These are phyloP conservation scores for Suillus paluster DNA, from an alignment of 768 basidiomycete genomes.

Conservation along the genomic window DNA sequence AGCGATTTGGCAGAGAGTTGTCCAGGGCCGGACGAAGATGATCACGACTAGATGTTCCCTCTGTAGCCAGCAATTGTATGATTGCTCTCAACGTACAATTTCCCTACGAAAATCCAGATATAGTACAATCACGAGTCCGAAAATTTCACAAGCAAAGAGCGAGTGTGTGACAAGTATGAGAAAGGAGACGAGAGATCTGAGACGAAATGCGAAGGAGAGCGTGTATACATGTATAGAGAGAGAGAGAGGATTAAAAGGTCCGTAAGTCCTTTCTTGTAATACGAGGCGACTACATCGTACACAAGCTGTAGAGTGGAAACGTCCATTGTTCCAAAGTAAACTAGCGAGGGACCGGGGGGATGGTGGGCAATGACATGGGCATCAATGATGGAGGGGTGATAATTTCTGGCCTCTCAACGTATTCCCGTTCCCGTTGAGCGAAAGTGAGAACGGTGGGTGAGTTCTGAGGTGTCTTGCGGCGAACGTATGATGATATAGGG, in stretches of 20 bases:
- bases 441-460: slow-evolving; percentile 75
- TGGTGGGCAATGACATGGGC: slow-evolving; percentile 67
- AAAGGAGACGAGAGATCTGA: slow-evolving; percentile 16
- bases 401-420: slow-evolving; percentile 34
- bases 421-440: slow-evolving; percentile 37
- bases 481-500: slow-evolving; percentile 80
- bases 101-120: background rate
- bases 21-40: slow-evolving; percentile 77
- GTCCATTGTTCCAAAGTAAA: background rate
- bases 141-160: slow-evolving; percentile 20
- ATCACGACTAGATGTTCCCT: slow-evolving; percentile 62
- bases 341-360: slow-evolving; percentile 45
- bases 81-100: background rate
- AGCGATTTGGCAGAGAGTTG: slow-evolving; percentile 68
- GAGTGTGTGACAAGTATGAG: slow-evolving; percentile 10
- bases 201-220: slow-evolving; percentile 4
- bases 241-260: slow-evolving; percentile 14
- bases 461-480: slow-evolving; percentile 76
- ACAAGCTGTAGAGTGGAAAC: background rate
- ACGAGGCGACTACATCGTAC: slow-evolving; percentile 10
- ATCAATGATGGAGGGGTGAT: slow-evolving; percentile 23
- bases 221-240: slow-evolving; percentile 5
- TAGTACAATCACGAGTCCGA: slow-evolving; percentile 19
- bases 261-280: slow-evolving; percentile 10
- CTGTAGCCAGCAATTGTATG: slow-evolving; percentile 1